These are phyloP conservation scores for Penicillium sp. DNA, from an alignment of 2,329 filamentous ascomycete genomes.

Conservation along the genomic window DNA sequence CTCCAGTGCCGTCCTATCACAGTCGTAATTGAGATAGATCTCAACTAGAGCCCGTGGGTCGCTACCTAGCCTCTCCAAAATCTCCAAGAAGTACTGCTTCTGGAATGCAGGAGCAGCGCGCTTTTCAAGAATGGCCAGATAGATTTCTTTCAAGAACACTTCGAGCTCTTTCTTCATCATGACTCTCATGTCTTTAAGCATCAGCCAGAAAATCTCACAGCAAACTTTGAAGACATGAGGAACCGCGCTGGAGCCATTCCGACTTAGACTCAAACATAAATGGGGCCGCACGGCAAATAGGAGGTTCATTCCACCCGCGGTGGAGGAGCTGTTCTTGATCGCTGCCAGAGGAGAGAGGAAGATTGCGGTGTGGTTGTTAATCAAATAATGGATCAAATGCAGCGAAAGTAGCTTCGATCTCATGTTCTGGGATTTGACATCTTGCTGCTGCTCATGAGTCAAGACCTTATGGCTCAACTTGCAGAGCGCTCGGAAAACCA, in stretches of 20 bases:
- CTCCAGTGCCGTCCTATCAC: conserved; percentile 83
- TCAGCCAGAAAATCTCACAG: conserved; percentile 96
- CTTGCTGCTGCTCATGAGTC: conserved; percentile 84
- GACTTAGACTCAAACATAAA: conserved; percentile 86
- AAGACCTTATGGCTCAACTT: conserved; percentile 92
- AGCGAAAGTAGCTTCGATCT: conserved; percentile 92
- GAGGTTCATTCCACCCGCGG: conserved; percentile 78
- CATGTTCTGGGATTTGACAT: conserved; percentile 92
- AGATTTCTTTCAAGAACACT: conserved; percentile 96
- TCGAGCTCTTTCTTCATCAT: conserved; percentile 98
- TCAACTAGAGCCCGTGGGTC: conserved; percentile 90
- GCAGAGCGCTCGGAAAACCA: conserved; percentile 96
- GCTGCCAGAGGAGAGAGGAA: conserved; percentile 90
- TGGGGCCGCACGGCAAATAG: conserved; percentile 96
- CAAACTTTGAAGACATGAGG: conserved; percentile 91
- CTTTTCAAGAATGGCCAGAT: conserved; percentile 84
- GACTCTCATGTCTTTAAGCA: conserved; percentile 88
- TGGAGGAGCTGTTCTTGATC: conserved; percentile 85
- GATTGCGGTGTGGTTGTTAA: conserved; percentile 88
- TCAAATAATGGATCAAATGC: conserved; percentile 88
- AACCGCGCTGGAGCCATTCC: conserved; percentile 91
- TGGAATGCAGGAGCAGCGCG: conserved; percentile 81
- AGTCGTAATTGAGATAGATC: conserved; percentile 97
- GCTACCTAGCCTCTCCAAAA: conserved; percentile 76
- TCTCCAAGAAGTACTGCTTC: conserved; percentile 84